phyloP scores from a whole-genome alignment of 2,329 filamentous ascomycete species.

The Pezizomycotina sp. region DNA sequence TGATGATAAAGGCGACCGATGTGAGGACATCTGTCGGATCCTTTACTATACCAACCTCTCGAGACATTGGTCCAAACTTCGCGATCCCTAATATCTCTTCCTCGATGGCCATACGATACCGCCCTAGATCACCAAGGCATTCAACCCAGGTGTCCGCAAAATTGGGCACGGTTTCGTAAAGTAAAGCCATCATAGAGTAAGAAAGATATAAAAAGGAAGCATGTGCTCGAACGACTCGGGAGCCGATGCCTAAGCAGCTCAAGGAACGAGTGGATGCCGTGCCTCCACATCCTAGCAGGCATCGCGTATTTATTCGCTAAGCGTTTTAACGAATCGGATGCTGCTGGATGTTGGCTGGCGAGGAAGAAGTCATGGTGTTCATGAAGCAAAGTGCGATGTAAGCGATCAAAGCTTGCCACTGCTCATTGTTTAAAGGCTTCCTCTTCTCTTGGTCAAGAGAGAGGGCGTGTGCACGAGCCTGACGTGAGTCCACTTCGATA shows the following conservation, averaged over 20 bases:
- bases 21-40: conserved; percentile 57
- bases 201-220: conserved; percentile 80
- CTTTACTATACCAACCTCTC: conserved; percentile 68
- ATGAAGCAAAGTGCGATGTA: conserved; percentile 65
- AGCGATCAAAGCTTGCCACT: conserved; percentile 72
- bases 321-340: conserved; percentile 47
- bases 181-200: conserved; percentile 74
- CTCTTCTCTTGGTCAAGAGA: conserved; percentile 15
- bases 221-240: conserved; percentile 72
- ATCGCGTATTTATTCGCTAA: conserved; percentile 72
- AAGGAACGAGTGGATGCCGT: conserved; percentile 74
- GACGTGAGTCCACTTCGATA: conserved; percentile 60
- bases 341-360: conserved; percentile 70
- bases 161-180: conserved; percentile 67
- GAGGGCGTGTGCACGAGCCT: conserved; percentile 34
- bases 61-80: conserved; percentile 72
- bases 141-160: conserved; percentile 90
- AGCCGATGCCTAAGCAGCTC: conserved; percentile 59
- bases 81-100: conserved; percentile 55
- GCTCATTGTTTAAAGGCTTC: conserved; percentile 43
- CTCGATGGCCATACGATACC: conserved; percentile 72
- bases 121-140: conserved; percentile 68
- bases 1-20: conserved; percentile 77
- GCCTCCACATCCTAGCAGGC: conserved; percentile 86
- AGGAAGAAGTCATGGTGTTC: conserved; percentile 79